Conservation (phyloP, 305 asterid species). For the Solanum aculeatissimum region DNA sequence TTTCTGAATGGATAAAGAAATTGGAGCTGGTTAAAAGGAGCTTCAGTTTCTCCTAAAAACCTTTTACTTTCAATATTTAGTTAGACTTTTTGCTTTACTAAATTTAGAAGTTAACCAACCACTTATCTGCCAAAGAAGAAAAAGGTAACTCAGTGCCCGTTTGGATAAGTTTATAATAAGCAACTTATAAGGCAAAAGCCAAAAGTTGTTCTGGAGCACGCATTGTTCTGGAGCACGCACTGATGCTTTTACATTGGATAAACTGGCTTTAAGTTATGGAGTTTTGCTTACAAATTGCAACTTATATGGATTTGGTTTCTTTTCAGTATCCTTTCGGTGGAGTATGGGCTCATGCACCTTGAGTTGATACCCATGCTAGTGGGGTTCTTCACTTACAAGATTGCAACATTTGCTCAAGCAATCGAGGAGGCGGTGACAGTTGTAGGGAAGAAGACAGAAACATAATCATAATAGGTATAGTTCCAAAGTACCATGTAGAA, state of each 20-base stretch:
- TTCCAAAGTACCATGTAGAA: neutral
- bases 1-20: neutral
- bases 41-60: neutral
- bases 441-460: slow-evolving; percentile 28
- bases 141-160: too few relatives aligned
- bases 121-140: neutral
- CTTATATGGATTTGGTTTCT: neutral
- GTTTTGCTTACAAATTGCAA: neutral
- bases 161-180: too few relatives aligned
- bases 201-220: too few relatives aligned
- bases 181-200: too few relatives aligned
- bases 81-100: neutral
- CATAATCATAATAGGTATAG: neutral
- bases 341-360: slow-evolving; percentile 71
- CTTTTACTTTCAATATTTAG: neutral
- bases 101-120: neutral
- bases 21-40: neutral
- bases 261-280: neutral
- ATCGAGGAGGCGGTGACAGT: slow-evolving; percentile 45
- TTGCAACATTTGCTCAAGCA: slow-evolving; percentile 71
- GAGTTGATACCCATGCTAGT: slow-evolving; percentile 84
- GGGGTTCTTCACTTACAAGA: slow-evolving; percentile 91
- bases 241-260: neutral
- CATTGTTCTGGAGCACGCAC: neutral
- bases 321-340: slow-evolving; percentile 64